Evolutionary conservation across 805 yeast genomes (phyloP).

Genomic region (Candida nonsorbophila): DNA sequence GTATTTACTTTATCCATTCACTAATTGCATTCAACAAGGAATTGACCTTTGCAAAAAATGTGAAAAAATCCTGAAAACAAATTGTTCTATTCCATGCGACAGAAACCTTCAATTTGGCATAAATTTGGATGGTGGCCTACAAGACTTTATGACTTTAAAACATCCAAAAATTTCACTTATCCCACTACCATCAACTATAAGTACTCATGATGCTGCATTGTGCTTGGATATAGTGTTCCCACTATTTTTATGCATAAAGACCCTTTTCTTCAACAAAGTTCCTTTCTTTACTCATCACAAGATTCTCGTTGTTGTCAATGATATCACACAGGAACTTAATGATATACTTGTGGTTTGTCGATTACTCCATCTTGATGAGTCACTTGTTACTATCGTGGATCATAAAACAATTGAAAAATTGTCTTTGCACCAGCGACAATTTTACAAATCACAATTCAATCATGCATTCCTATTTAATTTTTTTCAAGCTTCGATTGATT

Average conservation of each 20-base stretch:
- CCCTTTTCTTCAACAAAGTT: conserved; percentile 1
- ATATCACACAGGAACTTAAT: conserved; percentile 25
- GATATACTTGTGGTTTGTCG: conserved; percentile 31
- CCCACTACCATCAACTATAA: conserved; percentile 22
- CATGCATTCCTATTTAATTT: conserved; percentile 18
- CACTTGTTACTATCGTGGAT: conserved; percentile 12
- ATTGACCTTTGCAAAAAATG: conserved; percentile 10
- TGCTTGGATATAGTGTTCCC: conserved; percentile 30
- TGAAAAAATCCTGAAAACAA: conserved; percentile 3
- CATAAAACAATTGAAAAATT: conserved; percentile 4
- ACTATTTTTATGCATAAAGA: conserved; percentile 21
- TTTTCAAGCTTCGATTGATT: conserved; percentile 9
- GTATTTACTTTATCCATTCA: conserved; percentile 28
- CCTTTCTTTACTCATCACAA: conserved; percentile 5
- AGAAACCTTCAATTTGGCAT: conserved; percentile 22
- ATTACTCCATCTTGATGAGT: conserved; percentile 15
- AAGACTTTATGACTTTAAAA: conserved; percentile 26
- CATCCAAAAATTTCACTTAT: conserved; percentile 20
- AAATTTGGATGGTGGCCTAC: conserved; percentile 35
- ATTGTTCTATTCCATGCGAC: conserved; percentile 16
- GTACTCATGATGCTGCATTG: conserved; percentile 33
- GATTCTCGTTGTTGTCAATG: conserved; percentile 24
- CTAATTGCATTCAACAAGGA: conserved; percentile 25
- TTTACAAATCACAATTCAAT: conserved; percentile 11
- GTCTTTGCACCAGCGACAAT: conserved; percentile 5